Percentiles rank a stretch among this genome's conserved stretches.
These are phyloP conservation scores for Plectosphaerella plurivora DNA, from an alignment of 2,329 filamentous ascomycete species.

Conservation along the genomic window DNA sequence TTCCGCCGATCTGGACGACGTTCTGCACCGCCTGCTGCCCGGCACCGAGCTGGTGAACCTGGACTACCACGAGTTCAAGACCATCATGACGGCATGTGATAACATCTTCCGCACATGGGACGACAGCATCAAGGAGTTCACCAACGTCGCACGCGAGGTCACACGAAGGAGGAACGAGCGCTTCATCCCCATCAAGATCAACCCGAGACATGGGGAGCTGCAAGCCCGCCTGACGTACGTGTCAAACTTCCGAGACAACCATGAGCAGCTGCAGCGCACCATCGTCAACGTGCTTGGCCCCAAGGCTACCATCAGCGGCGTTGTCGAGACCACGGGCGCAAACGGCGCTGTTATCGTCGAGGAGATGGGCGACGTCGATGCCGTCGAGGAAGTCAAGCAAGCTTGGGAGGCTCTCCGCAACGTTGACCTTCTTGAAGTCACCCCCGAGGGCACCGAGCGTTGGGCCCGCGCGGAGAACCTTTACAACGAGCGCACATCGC, in stretches of 20 bases:
- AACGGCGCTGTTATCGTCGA: conserved; percentile 73
- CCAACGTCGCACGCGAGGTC: conserved; percentile 92
- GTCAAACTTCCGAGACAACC: conserved; percentile 89
- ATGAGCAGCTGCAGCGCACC: conserved; percentile 94
- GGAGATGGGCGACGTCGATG: conserved; percentile 95
- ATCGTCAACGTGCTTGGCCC: conserved; percentile 95
- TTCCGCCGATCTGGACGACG: conserved; percentile 83
- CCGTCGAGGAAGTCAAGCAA: conserved; percentile 91
- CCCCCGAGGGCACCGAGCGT: conserved; percentile 78
- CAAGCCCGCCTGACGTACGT: conserved; percentile 93
- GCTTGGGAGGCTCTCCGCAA: conserved; percentile 93
- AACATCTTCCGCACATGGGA: conserved; percentile 92
- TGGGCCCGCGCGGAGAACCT: conserved; percentile 94
- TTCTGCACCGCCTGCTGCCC: conserved; percentile 79
- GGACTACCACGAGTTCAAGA: conserved; percentile 85
- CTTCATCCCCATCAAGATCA: conserved; percentile 97
- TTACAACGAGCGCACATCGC: conserved; percentile 95
- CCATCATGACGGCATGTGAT: conserved; percentile 77
- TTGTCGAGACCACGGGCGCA: conserved; percentile 42
- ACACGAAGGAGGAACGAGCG: conserved; percentile 92
- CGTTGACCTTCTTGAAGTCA: conserved; percentile 91
- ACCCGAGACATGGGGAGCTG: conserved; percentile 78
- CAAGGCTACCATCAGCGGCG: conserved; percentile 52
- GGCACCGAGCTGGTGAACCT: conserved; percentile 88
- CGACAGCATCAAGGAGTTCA: conserved; percentile 94